phyloP scores from a whole-genome alignment of 2,329 filamentous ascomycete genomes.

The Fusarium newnesense region DNA sequence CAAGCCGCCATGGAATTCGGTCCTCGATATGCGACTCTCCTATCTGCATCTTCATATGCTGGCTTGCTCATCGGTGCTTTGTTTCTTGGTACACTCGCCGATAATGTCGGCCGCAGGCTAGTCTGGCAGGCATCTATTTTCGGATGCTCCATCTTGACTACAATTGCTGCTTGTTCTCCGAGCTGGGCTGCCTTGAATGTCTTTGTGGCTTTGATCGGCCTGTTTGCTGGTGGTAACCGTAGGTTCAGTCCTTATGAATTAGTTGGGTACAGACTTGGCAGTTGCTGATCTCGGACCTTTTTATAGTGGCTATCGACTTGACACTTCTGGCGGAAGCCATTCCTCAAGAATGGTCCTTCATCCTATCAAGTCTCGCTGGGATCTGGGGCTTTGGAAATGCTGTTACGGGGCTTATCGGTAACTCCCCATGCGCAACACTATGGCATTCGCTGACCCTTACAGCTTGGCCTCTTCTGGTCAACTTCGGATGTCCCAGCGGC shows the following conservation, averaged over 20 bases:
- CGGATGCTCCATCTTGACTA: background rate
- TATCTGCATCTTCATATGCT: background rate
- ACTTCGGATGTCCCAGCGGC: background rate
- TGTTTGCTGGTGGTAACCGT: background rate
- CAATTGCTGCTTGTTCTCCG: background rate
- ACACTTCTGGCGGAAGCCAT: background rate
- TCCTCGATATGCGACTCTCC: background rate
- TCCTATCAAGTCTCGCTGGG: background rate
- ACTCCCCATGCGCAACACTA: rapidly evolving
- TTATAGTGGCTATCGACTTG: background rate
- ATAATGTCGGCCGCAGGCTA: background rate
- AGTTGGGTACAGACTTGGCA: no score
- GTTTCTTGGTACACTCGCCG: background rate
- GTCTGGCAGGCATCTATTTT: background rate
- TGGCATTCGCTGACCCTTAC: background rate
- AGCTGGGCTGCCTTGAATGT: background rate
- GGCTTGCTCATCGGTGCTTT: background rate
- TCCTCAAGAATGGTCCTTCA: background rate
- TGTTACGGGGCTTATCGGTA: background rate
- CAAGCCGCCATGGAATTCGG: background rate
- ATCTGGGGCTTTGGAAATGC: background rate
- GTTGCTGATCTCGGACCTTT: no score
- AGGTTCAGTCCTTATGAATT: no score
- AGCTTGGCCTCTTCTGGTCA: background rate
- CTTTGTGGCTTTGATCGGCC: background rate